Evolutionary conservation across 208 protist species (phyloP), one percentile per base, ranked within the genome.

Genomic region (Crithidia fasciculata): DNA sequence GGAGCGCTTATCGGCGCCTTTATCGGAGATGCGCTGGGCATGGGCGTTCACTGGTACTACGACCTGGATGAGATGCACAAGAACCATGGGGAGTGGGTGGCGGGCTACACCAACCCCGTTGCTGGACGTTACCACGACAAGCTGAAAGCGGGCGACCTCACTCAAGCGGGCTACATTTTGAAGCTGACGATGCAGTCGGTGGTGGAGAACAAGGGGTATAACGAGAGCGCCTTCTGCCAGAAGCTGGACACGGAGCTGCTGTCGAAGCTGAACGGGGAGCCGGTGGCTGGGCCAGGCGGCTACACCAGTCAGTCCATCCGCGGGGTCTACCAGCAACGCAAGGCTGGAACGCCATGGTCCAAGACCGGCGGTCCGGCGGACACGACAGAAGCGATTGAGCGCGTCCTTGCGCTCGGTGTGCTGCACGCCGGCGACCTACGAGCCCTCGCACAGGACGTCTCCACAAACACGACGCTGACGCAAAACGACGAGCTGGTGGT

Each of bases 31-130:
- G 80, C 80, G 28, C 69, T 84, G 2, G 80, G 70, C 5, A 80
- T 80, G 73, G 80, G 73, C 12, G 80, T 84, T 40, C 80, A 80
- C 66, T 84, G 80, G 80, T 84, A 84, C 70, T 80, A 80, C 41
- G 70, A 84, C 67, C 69, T 84, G 19, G 74, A 80, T 2, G 69
- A 84, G 44, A 80, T 84, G 74, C 80, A 60, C 53, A 56, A 56
- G 3, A 58, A 75, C 28, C 80, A 80, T 28, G 80, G 80, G 0
- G 70, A 63, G 13, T 80, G 58, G 50, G 61, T 84, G 13, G 69
- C 50, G 19, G 74, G 75, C 58, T 84, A 84, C 55, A 69, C 63
- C 2, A 64, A 79, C 41, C 69, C 80, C 5, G 55, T 77, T 8
- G 40, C 70, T 15, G 80, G 80, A 49, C 73, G 80, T 9, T 80